Evolutionary conservation across 2,329 filamentous ascomycete species (phyloP).

Genomic region (Ilyonectria destructans): DNA sequence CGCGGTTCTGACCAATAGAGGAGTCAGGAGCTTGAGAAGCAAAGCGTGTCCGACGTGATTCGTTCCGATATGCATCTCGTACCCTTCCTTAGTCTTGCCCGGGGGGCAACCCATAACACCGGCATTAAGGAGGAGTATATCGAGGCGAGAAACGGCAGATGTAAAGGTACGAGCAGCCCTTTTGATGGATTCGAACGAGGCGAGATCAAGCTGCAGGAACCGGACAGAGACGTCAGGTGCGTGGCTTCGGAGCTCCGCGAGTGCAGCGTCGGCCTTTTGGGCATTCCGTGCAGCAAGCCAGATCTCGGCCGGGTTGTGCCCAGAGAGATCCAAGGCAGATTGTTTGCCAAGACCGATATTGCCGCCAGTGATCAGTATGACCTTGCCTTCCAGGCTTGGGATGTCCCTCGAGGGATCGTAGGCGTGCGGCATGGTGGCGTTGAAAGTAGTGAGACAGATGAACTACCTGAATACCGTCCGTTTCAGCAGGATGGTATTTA

Average conservation of each 20-base stretch:
- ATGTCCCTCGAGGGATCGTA: neutral
- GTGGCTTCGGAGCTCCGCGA: neutral
- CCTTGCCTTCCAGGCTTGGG: neutral
- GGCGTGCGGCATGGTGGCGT: neutral
- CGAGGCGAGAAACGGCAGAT: neutral
- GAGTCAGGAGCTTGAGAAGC: conserved; percentile 56
- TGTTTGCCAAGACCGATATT: neutral
- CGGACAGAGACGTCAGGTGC: neutral
- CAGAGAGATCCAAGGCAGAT: neutral
- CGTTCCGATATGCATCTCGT: conserved; percentile 63
- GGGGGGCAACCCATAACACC: conserved; percentile 3
- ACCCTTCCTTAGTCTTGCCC: conserved; percentile 53
- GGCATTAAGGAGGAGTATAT: neutral
- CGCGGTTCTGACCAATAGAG: conserved; percentile 43
- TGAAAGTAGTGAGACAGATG: neutral
- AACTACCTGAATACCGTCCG: neutral
- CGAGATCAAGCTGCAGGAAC: conserved; percentile 1
- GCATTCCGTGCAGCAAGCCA: neutral
- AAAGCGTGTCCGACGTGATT: conserved; percentile 65
- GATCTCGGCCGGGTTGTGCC: neutral
- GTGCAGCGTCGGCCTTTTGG: neutral
- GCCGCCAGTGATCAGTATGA: conserved; percentile 3
- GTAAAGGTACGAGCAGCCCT: neutral
- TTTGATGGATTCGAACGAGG: neutral
- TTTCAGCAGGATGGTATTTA: neutral